A percentile compares a stretch with the other conserved stretches of the same genome.
These are phyloP conservation scores for Oryza rufipogon DNA, from an alignment of 176 grass and related monocot species.

Conservation along the genomic window DNA sequence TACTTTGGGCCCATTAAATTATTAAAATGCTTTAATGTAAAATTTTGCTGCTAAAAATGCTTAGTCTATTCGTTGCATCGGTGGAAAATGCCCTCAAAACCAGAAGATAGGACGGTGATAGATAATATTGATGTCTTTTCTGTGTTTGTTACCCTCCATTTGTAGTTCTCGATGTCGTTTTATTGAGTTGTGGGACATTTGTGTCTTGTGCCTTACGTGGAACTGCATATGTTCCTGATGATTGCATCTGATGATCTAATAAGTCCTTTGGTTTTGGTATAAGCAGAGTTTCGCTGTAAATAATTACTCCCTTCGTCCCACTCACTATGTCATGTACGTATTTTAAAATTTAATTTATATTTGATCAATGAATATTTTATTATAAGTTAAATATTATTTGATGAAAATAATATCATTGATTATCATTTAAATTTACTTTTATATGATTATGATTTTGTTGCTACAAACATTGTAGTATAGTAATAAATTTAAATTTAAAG, in stretches of 20 bases:
- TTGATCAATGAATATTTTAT: no score
- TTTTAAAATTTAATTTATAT: no score
- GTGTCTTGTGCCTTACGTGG: not conserved
- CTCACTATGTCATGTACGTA: no score
- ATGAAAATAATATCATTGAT: no score
- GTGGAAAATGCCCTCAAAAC: not conserved
- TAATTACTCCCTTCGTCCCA: not conserved
- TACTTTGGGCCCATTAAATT: not conserved
- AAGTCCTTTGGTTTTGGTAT: not conserved
- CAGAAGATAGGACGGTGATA: not conserved
- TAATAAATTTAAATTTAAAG: no score
- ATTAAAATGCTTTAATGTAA: not conserved
- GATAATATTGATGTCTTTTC: not conserved
- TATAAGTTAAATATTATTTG: no score
- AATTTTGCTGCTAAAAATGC: not conserved
- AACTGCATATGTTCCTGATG: not conserved
- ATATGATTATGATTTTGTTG: no score
- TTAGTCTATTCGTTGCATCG: not conserved
- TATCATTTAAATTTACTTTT: no score
- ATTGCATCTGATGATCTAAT: not conserved
- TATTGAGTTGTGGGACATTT: not conserved
- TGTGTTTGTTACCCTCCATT: not conserved
- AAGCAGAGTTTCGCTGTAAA: not conserved
- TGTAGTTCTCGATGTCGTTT: not conserved
- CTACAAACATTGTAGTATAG: no score